Evolutionary conservation across 345 rosid genomes (phyloP).

Genomic region (Hirschfeldia incana): DNA sequence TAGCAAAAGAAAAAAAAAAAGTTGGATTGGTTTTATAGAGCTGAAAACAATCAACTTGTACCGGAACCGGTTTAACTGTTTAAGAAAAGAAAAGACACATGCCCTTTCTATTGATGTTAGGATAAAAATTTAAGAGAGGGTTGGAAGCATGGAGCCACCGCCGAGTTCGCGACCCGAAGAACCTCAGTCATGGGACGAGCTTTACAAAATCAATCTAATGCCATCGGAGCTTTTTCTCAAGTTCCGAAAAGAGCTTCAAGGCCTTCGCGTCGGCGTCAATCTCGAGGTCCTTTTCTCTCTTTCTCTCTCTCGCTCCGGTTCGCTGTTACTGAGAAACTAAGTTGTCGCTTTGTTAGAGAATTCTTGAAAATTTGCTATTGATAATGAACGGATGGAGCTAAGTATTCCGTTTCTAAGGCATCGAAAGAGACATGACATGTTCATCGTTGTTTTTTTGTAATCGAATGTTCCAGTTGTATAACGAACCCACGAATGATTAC

Average conservation of each 20-base stretch:
- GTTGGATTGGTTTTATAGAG: neutral
- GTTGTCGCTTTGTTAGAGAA: neutral
- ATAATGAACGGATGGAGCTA: neutral
- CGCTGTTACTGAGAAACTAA: neutral
- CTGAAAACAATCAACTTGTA: neutral
- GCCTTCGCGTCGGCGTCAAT: slow-evolving; percentile 84
- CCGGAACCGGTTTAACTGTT: neutral
- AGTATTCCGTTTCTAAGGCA: neutral
- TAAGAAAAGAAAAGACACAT: neutral
- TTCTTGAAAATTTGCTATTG: neutral
- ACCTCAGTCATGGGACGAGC: slow-evolving; percentile 84
- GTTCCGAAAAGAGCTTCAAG: slow-evolving; percentile 84
- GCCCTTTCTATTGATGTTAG: neutral
- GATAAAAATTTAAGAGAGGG: neutral
- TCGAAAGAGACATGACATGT: neutral
- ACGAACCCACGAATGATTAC: slow-evolving; percentile 79
- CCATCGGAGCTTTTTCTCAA: slow-evolving; percentile 86
- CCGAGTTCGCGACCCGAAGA: slow-evolving; percentile 40
- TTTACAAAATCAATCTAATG: slow-evolving; percentile 63
- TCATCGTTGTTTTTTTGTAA: neutral
- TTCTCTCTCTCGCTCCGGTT: neutral
- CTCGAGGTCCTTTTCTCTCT: slow-evolving; percentile 56
- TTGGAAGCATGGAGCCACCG: slow-evolving; percentile 30
- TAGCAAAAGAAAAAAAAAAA: too few relatives aligned
- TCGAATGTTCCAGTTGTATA: slow-evolving; percentile 54